A percentile compares a stretch with the other conserved stretches of the same genome.
phyloP scores from a whole-genome alignment of 352 stramenopile species.

The Phytophthora pisi region DNA sequence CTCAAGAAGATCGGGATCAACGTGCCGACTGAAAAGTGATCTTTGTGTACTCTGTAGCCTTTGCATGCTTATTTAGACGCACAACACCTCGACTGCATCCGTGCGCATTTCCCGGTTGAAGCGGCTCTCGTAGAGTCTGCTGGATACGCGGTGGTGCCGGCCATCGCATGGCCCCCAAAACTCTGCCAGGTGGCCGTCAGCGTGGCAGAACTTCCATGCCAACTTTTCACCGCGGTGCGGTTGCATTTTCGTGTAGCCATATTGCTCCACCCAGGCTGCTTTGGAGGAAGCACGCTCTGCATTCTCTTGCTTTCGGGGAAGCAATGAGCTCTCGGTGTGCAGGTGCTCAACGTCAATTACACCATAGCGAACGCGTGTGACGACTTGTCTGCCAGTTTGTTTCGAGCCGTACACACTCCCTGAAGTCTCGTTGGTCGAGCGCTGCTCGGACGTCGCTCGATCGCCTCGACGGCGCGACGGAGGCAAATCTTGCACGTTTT shows the following conservation, averaged over 20 bases:
- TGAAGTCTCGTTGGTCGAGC: slow-evolving; percentile 20
- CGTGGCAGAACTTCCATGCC: background rate
- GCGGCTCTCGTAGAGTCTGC: slow-evolving; percentile 7
- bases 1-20: slow-evolving; percentile 56
- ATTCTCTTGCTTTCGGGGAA: slow-evolving; percentile 15
- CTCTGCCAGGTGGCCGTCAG: slow-evolving; percentile 21
- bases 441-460: slow-evolving; percentile 9
- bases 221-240: background rate
- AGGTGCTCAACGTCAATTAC: background rate
- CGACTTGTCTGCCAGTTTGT: slow-evolving; percentile 14
- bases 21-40: slow-evolving; percentile 35
- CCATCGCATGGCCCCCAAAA: slow-evolving; percentile 13
- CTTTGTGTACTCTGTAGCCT: background rate
- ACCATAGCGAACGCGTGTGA: background rate
- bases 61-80: slow-evolving; percentile 1
- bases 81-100: slow-evolving; percentile 10
- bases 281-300: slow-evolving; percentile 10
- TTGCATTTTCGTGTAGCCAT: slow-evolving; percentile 12
- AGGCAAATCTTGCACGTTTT: slow-evolving; percentile 26
- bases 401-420: slow-evolving; percentile 1
- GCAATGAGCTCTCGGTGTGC: slow-evolving; percentile 19
- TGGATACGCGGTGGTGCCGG: slow-evolving; percentile 5
- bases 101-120: slow-evolving; percentile 6
- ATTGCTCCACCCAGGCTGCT: slow-evolving; percentile 20
- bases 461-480: slow-evolving; percentile 24